These are phyloP conservation scores for Lactarius quietus DNA, from an alignment of 768 basidiomycete genomes.

Conservation along the genomic window DNA sequence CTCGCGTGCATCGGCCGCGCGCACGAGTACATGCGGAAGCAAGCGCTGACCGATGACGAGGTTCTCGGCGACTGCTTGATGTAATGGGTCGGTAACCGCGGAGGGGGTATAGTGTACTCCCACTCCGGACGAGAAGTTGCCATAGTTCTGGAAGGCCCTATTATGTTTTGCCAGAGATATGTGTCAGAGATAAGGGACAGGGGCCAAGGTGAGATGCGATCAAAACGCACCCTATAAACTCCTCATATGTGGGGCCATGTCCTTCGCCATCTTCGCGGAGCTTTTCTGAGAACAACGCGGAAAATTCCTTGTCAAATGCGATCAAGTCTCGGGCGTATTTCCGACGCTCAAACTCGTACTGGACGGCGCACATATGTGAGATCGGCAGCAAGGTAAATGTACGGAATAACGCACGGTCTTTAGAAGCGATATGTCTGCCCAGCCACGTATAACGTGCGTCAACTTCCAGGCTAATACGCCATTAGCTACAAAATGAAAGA, in stretches of 20 bases:
- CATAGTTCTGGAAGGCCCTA: slow-evolving; percentile 45
- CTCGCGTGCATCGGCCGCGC: slow-evolving; percentile 45
- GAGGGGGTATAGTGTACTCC: slow-evolving; percentile 50
- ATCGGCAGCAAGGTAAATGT: background rate
- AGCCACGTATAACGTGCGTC: slow-evolving; percentile 46
- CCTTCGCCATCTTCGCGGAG: slow-evolving; percentile 38
- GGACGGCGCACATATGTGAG: background rate
- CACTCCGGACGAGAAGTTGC: slow-evolving; percentile 46
- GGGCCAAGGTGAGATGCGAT: background rate
- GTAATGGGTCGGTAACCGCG: slow-evolving; percentile 32
- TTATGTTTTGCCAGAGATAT: background rate
- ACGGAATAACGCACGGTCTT: slow-evolving; percentile 38
- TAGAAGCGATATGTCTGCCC: slow-evolving; percentile 44
- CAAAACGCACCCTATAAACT: slow-evolving; percentile 41
- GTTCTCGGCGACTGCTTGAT: slow-evolving; percentile 38
- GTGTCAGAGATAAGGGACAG: background rate
- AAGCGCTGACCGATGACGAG: slow-evolving; percentile 51
- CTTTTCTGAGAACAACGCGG: slow-evolving; percentile 52
- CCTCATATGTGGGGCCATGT: slow-evolving; percentile 47
- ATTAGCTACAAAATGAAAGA: background rate
- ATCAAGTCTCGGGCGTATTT: slow-evolving; percentile 54
- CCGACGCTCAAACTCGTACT: slow-evolving; percentile 54
- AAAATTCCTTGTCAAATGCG: slow-evolving; percentile 49
- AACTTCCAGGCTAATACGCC: slow-evolving; percentile 47
- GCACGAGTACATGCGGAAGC: slow-evolving; percentile 44